These are phyloP conservation scores for Boletus edulis DNA, from an alignment of 768 basidiomycete genomes.

Conservation along the genomic window DNA sequence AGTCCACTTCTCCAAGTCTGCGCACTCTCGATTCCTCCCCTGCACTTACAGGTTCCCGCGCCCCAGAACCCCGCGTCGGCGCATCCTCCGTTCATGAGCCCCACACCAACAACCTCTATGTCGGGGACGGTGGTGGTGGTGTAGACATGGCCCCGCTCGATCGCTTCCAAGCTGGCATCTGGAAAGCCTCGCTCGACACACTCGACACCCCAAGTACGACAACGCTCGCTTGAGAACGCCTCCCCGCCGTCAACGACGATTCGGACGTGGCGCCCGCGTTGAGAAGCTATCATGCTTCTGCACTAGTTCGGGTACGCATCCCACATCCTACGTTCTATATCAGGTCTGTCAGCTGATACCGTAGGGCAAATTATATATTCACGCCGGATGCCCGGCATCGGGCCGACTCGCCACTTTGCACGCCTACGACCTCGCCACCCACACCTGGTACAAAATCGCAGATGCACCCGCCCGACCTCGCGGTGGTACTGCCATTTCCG, in stretches of 20 bases:
- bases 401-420: too few relatives aligned
- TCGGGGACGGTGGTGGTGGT: constrained; percentile 48
- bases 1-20: too few relatives aligned
- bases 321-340: too few relatives aligned
- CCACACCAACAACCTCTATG: constrained; percentile 24
- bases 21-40: too few relatives aligned
- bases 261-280: too few relatives aligned
- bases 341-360: too few relatives aligned
- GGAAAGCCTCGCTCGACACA: constrained; percentile 20
- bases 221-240: constrained; percentile 29
- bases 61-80: constrained; percentile 9
- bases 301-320: too few relatives aligned
- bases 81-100: too few relatives aligned
- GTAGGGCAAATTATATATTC: constrained; percentile 25
- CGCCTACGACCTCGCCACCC: too few relatives aligned
- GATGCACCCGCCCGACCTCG: constrained; percentile 36
- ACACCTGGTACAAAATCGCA: too few relatives aligned
- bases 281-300: too few relatives aligned
- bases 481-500: constrained; percentile 39
- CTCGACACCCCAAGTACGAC: not conserved
- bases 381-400: constrained; percentile 39
- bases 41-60: not conserved
- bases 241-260: constrained; percentile 27
- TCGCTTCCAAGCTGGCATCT: constrained; percentile 28
- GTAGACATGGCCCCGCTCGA: constrained; percentile 38